Evolutionary conservation across 176 grass and related monocot species (phyloP), one percentile per base, ranked within the genome.

Genomic region (Carex littledalei): DNA sequence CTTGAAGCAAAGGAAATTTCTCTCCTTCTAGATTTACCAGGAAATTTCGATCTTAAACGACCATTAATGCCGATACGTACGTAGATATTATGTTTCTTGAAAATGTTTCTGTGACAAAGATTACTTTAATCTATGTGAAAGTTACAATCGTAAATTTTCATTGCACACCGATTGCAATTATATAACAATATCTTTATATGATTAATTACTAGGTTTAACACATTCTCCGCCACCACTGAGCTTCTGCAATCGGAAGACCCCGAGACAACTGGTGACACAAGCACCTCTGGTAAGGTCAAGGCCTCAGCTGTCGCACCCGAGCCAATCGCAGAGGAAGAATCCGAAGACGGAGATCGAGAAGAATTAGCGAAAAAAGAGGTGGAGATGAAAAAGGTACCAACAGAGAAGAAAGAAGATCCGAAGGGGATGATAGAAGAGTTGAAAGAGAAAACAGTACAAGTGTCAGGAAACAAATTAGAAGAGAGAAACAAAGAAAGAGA

Each of bases 171-270:
- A 41, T 74, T 50, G 41, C n/a, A 74, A 12, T 29, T 29, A 6
- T 77, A 13, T 78, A 56, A 78, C 20, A 56, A 29, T 34, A 54
- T 77, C 6, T 83, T 66, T 32, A 17, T 68, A 68, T 66, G 22
- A 16, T 39, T 21, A 52, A 16, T 59, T 41, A 66, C 41, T 50
- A 83, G 81, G 60, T 32, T 67, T 67, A 83, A 22, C 63, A 67
- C 43, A 26, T 35, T 83, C 39, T 66, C 81, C 12, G 55, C 62
- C 11, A 83, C 81, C 50, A 68, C 62, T 83, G 81, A 83, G 6
- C 39, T 83, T 52, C 22, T 68, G 6, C 81, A 83, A 29, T 50
- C 62, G 10, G 62, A 83, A 47, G 81, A 67, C 17, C 35, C 81
- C 1, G 81, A 83, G 31, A 54, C 37, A 10, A 67, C 80, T 17